These are phyloP conservation scores for Scleroderma citrinum DNA, from an alignment of 768 basidiomycete species.

Conservation along the genomic window DNA sequence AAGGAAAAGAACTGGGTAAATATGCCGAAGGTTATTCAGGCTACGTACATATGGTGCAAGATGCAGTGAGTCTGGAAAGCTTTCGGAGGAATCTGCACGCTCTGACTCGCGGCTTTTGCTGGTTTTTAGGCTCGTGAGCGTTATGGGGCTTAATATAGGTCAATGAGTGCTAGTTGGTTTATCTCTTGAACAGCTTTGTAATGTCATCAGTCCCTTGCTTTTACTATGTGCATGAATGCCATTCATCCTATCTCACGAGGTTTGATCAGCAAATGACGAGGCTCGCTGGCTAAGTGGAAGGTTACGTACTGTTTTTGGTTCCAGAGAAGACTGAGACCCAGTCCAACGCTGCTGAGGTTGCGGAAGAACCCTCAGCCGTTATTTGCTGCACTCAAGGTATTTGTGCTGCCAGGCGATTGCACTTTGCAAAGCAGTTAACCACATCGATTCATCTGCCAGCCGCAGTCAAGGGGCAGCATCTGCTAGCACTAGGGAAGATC, in stretches of 20 bases:
- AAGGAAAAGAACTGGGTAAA: slow-evolving; percentile 77
- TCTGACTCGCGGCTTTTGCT: too few relatives aligned
- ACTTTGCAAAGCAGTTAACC: not conserved
- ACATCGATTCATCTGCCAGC: slow-evolving; percentile 25
- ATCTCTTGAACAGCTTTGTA: too few relatives aligned
- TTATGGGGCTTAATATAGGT: slow-evolving; percentile 22
- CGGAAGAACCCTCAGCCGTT: slow-evolving; percentile 7
- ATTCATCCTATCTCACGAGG: too few relatives aligned
- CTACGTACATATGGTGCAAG: slow-evolving; percentile 69
- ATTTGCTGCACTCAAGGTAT: slow-evolving; percentile 3
- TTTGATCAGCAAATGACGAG: too few relatives aligned
- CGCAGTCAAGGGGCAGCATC: slow-evolving; percentile 43
- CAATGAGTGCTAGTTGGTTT: slow-evolving; percentile 6
- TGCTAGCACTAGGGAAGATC: slow-evolving; percentile 58
- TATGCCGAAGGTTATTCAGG: slow-evolving; percentile 62
- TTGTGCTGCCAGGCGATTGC: not conserved
- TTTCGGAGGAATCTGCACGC: slow-evolving; percentile 7
- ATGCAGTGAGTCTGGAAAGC: slow-evolving; percentile 45
- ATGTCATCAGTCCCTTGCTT: too few relatives aligned
- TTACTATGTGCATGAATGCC: too few relatives aligned
- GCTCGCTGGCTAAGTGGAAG: too few relatives aligned
- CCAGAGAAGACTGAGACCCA: too few relatives aligned
- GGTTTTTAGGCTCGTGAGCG: slow-evolving; percentile 31
- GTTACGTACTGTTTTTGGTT: too few relatives aligned
- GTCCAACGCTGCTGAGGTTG: slow-evolving; percentile 3